phyloP scores from a whole-genome alignment of 2,329 filamentous ascomycete species.

The Zymoseptoria ardabiliae region DNA sequence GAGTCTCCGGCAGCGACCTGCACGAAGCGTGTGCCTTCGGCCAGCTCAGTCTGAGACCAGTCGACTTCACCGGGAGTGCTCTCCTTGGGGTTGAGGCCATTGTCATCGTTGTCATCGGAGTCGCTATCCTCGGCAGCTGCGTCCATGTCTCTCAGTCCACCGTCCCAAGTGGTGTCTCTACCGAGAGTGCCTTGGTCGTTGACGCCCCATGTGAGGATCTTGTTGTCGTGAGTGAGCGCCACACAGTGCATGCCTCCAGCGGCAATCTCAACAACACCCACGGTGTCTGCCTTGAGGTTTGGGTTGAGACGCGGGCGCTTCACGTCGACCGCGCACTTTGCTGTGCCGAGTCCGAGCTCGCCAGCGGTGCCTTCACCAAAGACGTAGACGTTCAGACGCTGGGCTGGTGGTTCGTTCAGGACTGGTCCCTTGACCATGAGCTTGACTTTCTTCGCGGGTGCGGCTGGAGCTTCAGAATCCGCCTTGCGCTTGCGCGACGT shows the following conservation, averaged over 20 bases:
- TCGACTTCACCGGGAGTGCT: constrained; percentile 50
- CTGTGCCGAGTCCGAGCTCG: constrained; percentile 69
- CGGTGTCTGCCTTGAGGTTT: constrained; percentile 47
- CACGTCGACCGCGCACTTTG: constrained; percentile 61
- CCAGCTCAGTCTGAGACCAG: constrained; percentile 29
- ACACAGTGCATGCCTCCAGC: constrained; percentile 77
- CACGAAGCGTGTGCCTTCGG: constrained; percentile 55
- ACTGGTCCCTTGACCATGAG: constrained; percentile 28
- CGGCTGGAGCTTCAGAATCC: constrained; percentile 1
- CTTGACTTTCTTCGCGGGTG: constrained; percentile 27
- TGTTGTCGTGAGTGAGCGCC: constrained; percentile 71
- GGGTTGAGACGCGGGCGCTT: constrained; percentile 66
- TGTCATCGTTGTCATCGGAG: constrained; percentile 49
- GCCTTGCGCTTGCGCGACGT: constrained; percentile 24
- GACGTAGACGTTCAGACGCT: constrained; percentile 65
- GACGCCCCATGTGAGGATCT: constrained; percentile 79
- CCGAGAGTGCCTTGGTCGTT: constrained; percentile 79
- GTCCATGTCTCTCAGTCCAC: constrained; percentile 50
- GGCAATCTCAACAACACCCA: constrained; percentile 66
- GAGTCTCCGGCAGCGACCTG: constrained; percentile 68
- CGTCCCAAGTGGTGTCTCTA: constrained; percentile 62
- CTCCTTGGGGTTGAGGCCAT: constrained; percentile 64
- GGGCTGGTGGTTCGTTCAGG: constrained; percentile 58
- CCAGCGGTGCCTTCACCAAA: constrained; percentile 75
- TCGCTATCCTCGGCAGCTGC: constrained; percentile 50